Conservation (phyloP, 495 filamentous ascomycete genomes). For the Pyronema omphalodes region DNA sequence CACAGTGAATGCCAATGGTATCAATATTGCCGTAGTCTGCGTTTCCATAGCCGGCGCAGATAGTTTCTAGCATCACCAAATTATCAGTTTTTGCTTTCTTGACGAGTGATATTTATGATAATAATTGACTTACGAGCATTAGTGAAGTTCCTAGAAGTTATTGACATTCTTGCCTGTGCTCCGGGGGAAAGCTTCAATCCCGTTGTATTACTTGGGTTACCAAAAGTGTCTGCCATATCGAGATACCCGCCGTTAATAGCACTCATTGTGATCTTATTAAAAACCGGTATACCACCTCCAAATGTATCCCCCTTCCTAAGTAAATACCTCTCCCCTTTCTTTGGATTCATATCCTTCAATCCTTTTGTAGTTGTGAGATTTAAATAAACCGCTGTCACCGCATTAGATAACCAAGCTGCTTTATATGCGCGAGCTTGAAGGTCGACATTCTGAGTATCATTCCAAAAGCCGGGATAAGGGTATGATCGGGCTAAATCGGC, state of each 20-base stretch:
- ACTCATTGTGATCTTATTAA: neutral
- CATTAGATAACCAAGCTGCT: conserved; percentile 30
- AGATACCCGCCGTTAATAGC: neutral
- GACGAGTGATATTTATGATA: no score
- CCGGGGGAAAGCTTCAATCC: neutral
- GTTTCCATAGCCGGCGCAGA: conserved; percentile 19
- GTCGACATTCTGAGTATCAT: conserved; percentile 17
- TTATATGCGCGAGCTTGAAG: conserved; percentile 27
- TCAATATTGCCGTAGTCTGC: conserved; percentile 27
- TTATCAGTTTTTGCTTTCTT: no score
- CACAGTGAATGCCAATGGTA: conserved; percentile 27
- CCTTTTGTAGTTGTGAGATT: conserved; percentile 10
- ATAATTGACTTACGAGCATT: neutral
- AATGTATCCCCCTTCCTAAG: neutral
- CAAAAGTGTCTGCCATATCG: neutral
- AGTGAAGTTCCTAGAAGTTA: neutral
- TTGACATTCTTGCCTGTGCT: neutral
- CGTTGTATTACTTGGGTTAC: neutral
- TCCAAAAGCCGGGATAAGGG: conserved; percentile 11
- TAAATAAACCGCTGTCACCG: conserved; percentile 8
- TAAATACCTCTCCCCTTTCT: neutral
- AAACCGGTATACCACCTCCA: neutral
- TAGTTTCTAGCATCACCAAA: conserved; percentile 7
- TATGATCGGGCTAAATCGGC: neutral
- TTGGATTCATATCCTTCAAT: conserved; percentile 4